A percentile compares a stretch with the other conserved stretches of the same genome.
These are phyloP conservation scores for Mimosa bimucronata DNA, from an alignment of 306 rosid species.

Conservation along the genomic window DNA sequence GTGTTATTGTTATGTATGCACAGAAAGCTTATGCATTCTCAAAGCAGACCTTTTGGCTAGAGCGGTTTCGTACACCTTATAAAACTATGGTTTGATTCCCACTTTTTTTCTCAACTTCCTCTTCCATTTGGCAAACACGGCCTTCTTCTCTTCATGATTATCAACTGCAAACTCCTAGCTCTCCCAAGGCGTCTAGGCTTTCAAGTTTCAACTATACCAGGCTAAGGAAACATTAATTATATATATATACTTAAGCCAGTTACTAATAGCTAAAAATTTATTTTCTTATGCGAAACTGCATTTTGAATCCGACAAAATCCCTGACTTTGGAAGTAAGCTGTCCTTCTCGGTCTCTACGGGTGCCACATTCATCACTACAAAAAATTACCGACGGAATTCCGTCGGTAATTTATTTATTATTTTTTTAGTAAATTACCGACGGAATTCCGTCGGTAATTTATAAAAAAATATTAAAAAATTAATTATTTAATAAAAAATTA, in stretches of 20 bases:
- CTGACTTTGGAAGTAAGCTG: slow-evolving; percentile 73
- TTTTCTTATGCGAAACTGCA: not conserved
- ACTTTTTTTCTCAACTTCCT: slow-evolving; percentile 75
- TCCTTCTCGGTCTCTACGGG: slow-evolving; percentile 80
- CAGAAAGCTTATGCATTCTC: slow-evolving; percentile 44
- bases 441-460: too few species aligned
- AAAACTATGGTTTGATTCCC: too few species aligned
- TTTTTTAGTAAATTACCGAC: too few species aligned
- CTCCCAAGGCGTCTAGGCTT: slow-evolving; percentile 63
- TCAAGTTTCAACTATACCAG: slow-evolving; percentile 63
- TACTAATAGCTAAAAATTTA: slow-evolving; percentile 8
- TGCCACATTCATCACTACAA: too few species aligned
- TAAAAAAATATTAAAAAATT: too few species aligned
- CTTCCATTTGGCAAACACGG: slow-evolving; percentile 61
- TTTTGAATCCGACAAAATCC: slow-evolving; percentile 20
- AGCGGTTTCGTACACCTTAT: too few species aligned
- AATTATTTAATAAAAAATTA: too few species aligned
- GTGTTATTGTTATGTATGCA: not conserved
- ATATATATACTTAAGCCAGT: not conserved
- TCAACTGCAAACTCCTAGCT: slow-evolving; percentile 77
- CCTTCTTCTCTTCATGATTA: slow-evolving; percentile 65
- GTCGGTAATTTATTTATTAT: too few species aligned
- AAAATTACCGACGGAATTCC: too few species aligned
- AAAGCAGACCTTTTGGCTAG: slow-evolving; percentile 79
- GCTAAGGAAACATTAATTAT: slow-evolving; percentile 51